phyloP scores from a whole-genome alignment of 257 asterid species.

The Capsicum baccatum region DNA sequence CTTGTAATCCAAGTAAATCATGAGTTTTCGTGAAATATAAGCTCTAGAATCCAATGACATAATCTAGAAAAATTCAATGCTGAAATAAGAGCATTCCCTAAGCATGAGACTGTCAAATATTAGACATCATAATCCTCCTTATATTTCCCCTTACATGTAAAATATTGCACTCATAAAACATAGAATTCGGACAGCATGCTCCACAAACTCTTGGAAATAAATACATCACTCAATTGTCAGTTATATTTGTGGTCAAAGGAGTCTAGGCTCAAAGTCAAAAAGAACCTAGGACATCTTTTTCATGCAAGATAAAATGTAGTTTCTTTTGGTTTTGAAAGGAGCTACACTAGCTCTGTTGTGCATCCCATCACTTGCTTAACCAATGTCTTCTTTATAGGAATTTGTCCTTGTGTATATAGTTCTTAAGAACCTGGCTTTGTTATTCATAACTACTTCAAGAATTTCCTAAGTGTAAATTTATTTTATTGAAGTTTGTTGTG shows the following conservation, averaged over 20 bases:
- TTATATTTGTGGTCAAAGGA: too few relatives aligned
- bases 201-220: too few relatives aligned
- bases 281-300: too few relatives aligned
- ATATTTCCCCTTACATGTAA: not conserved
- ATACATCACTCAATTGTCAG: too few relatives aligned
- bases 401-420: too few relatives aligned
- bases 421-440: not conserved
- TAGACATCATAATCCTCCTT: not conserved
- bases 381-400: not conserved
- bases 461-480: not conserved
- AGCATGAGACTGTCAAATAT: not conserved
- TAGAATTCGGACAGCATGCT: too few relatives aligned
- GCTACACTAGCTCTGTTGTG: not conserved
- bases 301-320: too few relatives aligned
- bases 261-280: too few relatives aligned
- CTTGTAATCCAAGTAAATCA: slow-evolving; percentile 6
- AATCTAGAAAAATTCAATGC: not conserved
- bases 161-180: too few relatives aligned
- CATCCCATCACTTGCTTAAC: not conserved
- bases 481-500: not conserved
- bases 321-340: not conserved
- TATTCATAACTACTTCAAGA: not conserved
- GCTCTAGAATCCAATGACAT: not conserved
- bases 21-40: not conserved
- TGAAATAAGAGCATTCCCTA: not conserved